Conservation (phyloP, 2,329 filamentous ascomycete species). For the Monilinia polystroma region DNA sequence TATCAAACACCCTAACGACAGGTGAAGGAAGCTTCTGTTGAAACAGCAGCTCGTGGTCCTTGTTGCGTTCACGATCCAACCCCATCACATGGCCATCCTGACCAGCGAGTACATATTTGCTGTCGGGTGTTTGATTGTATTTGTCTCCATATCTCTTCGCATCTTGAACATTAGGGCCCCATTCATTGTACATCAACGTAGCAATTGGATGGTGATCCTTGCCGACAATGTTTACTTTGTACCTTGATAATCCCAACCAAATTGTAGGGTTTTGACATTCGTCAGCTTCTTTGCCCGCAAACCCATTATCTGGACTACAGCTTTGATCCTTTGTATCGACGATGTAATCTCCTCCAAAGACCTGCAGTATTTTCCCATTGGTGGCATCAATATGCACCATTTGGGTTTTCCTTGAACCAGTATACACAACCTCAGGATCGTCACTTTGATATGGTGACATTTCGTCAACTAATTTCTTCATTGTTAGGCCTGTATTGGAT, state of each 20-base stretch:
- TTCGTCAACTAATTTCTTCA: conserved; percentile 86
- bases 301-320: conserved; percentile 64
- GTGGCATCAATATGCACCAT: conserved; percentile 86
- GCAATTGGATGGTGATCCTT: conserved; percentile 75
- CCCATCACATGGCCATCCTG: conserved; percentile 83
- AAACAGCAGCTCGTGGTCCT: conserved; percentile 51
- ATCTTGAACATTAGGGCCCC: conserved; percentile 88
- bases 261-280: conserved; percentile 82
- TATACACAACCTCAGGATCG: conserved; percentile 80
- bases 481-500: conserved; percentile 67
- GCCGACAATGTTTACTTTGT: conserved; percentile 82
- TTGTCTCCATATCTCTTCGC: conserved; percentile 63
- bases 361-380: conserved; percentile 78
- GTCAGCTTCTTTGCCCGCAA: conserved; percentile 52
- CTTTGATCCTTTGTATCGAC: conserved; percentile 65
- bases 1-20: conserved; percentile 85
- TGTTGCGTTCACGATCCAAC: conserved; percentile 59
- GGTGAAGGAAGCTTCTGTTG: conserved; percentile 70
- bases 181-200: conserved; percentile 90
- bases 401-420: conserved; percentile 85
- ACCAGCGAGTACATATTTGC: conserved; percentile 82
- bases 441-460: conserved; percentile 73
- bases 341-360: conserved; percentile 73
- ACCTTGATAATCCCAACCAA: conserved; percentile 82
- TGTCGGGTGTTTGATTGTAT: conserved; percentile 77